These are phyloP conservation scores for Chlorella sp. DNA, from an alignment of 139 green algal genomes.

Conservation along the genomic window DNA sequence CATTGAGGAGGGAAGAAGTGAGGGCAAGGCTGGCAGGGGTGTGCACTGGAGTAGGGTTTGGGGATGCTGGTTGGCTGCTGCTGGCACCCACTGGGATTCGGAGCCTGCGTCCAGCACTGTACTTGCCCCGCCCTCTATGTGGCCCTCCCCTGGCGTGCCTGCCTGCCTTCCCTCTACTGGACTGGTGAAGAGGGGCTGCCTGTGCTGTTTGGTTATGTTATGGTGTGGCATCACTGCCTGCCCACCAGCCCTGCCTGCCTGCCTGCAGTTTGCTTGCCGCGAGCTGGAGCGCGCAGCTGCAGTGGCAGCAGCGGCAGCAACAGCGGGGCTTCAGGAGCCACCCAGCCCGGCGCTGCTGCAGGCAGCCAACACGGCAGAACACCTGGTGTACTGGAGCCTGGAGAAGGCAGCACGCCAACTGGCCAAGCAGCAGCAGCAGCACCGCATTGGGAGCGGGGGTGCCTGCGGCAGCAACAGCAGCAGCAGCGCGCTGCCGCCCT, in stretches of 20 bases:
- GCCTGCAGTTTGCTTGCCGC: neutral
- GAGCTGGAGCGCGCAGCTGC: neutral
- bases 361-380: conserved; percentile 28
- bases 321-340: neutral
- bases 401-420: conserved; percentile 6
- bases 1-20: too few species aligned
- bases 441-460: too few species aligned
- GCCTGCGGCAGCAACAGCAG: neutral
- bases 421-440: conserved; percentile 11
- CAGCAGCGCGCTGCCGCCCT: neutral
- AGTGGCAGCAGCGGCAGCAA: neutral
- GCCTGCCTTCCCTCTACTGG: too few species aligned
- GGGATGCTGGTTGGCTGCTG: too few species aligned
- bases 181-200: neutral
- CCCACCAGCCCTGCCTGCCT: neutral
- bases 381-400: conserved; percentile 24
- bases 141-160: too few species aligned
- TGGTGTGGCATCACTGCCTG: too few species aligned
- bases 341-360: neutral
- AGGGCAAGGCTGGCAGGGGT: too few species aligned
- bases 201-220: neutral
- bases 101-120: too few species aligned
- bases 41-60: too few species aligned
- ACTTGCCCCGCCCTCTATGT: too few species aligned
- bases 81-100: too few species aligned